phyloP scores from a whole-genome alignment of 1,139 yeast species.

The Suhomyces ambrosiae region DNA sequence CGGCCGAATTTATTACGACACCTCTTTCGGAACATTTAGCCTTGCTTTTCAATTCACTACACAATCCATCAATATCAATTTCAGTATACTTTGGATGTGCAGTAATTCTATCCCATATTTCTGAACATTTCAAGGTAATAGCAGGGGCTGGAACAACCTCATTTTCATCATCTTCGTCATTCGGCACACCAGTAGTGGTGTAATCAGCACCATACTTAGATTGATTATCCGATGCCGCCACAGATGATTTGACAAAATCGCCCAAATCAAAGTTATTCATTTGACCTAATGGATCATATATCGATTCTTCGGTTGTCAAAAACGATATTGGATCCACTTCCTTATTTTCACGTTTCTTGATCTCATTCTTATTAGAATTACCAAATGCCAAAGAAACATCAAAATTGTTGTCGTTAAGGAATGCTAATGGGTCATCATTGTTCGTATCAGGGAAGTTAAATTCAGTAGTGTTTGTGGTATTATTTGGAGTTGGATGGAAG shows the following conservation, averaged over 20 bases:
- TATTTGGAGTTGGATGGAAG: constrained; percentile 19
- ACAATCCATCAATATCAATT: constrained; percentile 89
- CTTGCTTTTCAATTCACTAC: constrained; percentile 82
- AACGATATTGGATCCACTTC: constrained; percentile 38
- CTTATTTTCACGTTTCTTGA: constrained; percentile 13
- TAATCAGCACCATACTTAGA: constrained; percentile 1
- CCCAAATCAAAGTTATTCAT: constrained; percentile 37
- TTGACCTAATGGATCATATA: constrained; percentile 59
- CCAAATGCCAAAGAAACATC: constrained; percentile 54
- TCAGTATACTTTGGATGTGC: constrained; percentile 93
- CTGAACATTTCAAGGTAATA: constrained; percentile 71
- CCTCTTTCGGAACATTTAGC: constrained; percentile 97
- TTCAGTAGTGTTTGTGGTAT: constrained; percentile 12
- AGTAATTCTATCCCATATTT: constrained; percentile 94
- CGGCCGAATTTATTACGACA: constrained; percentile 78
- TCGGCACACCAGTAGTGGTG: constrained; percentile 3
- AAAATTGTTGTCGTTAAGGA: constrained; percentile 50
- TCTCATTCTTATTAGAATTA: constrained; percentile 10
- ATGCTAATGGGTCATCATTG: constrained; percentile 43
- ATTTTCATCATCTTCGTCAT: constrained; percentile 28
- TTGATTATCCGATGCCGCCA: constrained; percentile 12
- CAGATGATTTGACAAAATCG: constrained; percentile 36
- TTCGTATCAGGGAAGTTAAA: constrained; percentile 12
- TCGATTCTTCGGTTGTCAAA: constrained; percentile 64
- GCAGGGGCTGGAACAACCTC: constrained; percentile 59